Base-by-base conservation (phyloP, 352 stramenopile genomes). In the Achlya hypogyna region DNA sequence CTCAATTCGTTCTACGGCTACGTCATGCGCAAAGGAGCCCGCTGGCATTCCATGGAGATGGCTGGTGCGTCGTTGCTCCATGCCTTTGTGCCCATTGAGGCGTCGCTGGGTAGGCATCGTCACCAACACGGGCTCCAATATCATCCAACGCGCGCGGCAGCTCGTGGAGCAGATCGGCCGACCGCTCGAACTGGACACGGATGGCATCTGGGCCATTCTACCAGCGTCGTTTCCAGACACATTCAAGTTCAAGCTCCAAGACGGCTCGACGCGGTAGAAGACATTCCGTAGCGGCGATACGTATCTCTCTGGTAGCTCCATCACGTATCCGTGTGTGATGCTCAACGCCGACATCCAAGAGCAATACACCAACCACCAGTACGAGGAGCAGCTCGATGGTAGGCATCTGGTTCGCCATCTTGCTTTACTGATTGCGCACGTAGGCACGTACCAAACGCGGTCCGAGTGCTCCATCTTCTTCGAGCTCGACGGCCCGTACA, bases 21-120 rank as follows among this genome's bases (percentile, higher is more conserved):
- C 73, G 97, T 99, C 5, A 99, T 99, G 97, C 87, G 97, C 28
- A 99, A 98, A 66, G 97, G 97, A 40, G 96, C 97, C 5, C 83
- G 97, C 10, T 99, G 97, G 97, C 87, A 98, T 62, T 98, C 91
- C 0, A 99, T 99, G 96, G 93, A 99, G 72, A 99, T 99, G 97
- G 97, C 97, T 47, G 97, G 84, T 47, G 18, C 31, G 29, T 40
- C 9, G 12, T 32, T 1, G n/a, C n/a, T 34, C 23, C 14, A 40
- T 59, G 22, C 8, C 32, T 32, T 27, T 22, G 38, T 16, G 18
- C 38, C 38, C 14, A 14, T 40, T 59, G 14, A 59, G 6, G n/a
- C 9, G 22, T 59, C n/a, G 23, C 47, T 0, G 14, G 8, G 53
- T 45, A 62, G 54, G 89, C 20, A 99, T 99, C 63, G 97, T 99